Conservation (phyloP, 441 rosid genomes). For the Adansonia grandidieri region DNA sequence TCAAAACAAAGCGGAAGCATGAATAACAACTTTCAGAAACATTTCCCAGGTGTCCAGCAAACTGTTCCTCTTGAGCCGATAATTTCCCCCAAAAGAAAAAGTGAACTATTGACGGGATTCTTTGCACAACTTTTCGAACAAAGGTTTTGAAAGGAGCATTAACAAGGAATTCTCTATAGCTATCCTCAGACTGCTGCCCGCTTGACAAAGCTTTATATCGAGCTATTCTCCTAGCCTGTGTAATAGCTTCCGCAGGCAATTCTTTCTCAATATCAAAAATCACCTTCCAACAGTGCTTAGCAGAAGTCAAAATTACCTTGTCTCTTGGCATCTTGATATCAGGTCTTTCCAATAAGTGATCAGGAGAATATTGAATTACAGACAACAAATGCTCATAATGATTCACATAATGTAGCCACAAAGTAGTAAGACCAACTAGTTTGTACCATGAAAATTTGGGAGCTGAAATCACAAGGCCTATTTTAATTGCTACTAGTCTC, state of each 20-base stretch:
- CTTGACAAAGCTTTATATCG: constrained; percentile 55
- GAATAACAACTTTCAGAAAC: constrained; percentile 41
- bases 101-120: constrained; percentile 36
- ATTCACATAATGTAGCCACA: constrained; percentile 77
- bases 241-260: constrained; percentile 78
- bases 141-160: constrained; percentile 33
- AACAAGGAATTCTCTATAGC: constrained; percentile 36
- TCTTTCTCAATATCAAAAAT: constrained; percentile 67
- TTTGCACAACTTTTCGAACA: constrained; percentile 47
- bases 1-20: constrained; percentile 45
- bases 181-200: constrained; percentile 41
- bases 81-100: constrained; percentile 37
- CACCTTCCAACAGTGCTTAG: constrained; percentile 60
- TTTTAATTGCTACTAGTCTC: constrained; percentile 78
- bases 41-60: constrained; percentile 37
- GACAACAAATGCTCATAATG: constrained; percentile 66
- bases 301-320: constrained; percentile 46
- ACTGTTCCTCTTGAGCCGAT: constrained; percentile 41
- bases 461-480: constrained; percentile 55
- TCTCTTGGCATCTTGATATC: constrained; percentile 52
- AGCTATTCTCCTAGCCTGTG: constrained; percentile 83
- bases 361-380: constrained; percentile 58
- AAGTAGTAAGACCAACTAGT: constrained; percentile 48
- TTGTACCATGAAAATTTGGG: constrained; percentile 66
- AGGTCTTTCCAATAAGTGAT: constrained; percentile 45